Percentiles rank a stretch among this genome's conserved stretches.
phyloP scores from a whole-genome alignment of 495 filamentous ascomycete genomes.

The Cercophora samala region DNA sequence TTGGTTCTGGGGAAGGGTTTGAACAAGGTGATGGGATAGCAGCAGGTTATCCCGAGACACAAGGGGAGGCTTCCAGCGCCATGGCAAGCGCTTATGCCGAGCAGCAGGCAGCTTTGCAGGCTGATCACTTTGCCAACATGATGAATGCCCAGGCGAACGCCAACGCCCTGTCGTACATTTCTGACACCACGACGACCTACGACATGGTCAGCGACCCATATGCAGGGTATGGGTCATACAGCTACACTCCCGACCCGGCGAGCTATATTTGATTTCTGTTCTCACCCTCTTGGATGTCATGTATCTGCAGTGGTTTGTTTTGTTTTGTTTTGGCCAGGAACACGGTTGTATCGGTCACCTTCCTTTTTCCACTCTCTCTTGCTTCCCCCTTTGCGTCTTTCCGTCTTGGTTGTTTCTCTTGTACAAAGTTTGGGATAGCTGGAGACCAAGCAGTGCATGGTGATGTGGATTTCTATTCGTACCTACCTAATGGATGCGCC shows the following conservation, averaged over 20 bases:
- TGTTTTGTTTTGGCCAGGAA: too few relatives aligned
- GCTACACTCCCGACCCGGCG: background rate
- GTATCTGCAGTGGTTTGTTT: too few relatives aligned
- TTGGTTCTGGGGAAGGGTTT: background rate
- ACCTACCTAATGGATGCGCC: background rate
- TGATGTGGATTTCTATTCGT: background rate
- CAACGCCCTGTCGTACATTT: background rate
- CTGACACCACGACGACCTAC: background rate
- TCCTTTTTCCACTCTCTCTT: background rate
- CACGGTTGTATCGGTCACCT: too few relatives aligned
- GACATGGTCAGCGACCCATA: background rate
- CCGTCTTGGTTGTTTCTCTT: background rate
- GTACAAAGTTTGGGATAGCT: too few relatives aligned
- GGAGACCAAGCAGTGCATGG: background rate
- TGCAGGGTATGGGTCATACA: background rate
- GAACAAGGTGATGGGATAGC: background rate
- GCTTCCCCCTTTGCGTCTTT: background rate
- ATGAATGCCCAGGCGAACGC: conserved; percentile 1
- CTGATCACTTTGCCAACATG: conserved; percentile 3
- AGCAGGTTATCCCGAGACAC: background rate
- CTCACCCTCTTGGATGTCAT: background rate
- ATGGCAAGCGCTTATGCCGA: background rate
- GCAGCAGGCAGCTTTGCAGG: background rate
- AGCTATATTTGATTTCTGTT: background rate
- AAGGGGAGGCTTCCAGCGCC: too few relatives aligned